phyloP scores from a whole-genome alignment of 768 basidiomycete species.

The Hydnum rufescens region DNA sequence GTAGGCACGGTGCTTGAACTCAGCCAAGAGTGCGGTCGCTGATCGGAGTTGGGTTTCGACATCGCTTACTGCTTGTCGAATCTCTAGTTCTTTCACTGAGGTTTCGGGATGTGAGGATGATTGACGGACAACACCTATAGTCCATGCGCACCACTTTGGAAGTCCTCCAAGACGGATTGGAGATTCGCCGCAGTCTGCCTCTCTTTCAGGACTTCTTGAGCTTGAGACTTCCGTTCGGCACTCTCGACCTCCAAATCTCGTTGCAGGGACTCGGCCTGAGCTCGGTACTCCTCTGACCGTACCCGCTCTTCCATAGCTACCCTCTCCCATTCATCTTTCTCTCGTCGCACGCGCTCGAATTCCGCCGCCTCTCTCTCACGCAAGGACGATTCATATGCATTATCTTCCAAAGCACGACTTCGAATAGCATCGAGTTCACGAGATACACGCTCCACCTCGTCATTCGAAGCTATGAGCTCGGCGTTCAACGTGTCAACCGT shows the following conservation, averaged over 20 bases:
- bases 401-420: slow-evolving; percentile 41
- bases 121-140: not conserved
- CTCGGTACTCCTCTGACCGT: slow-evolving; percentile 45
- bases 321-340: slow-evolving; percentile 55
- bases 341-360: slow-evolving; percentile 67
- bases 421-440: slow-evolving; percentile 51
- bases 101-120: slow-evolving; percentile 8
- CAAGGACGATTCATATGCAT: slow-evolving; percentile 42
- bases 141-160: slow-evolving; percentile 57
- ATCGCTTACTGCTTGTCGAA: slow-evolving; percentile 67
- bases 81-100: slow-evolving; percentile 75
- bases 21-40: slow-evolving; percentile 60
- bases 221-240: slow-evolving; percentile 36
- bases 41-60: slow-evolving; percentile 55
- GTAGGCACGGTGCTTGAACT: slow-evolving; percentile 73
- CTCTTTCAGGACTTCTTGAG: slow-evolving; percentile 38
- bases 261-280: slow-evolving; percentile 33
- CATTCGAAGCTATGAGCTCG: slow-evolving; percentile 58
- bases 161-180: slow-evolving; percentile 86
- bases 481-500: slow-evolving; percentile 63
- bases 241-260: slow-evolving; percentile 49
- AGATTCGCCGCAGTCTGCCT: slow-evolving; percentile 62
- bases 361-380: slow-evolving; percentile 75
- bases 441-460: slow-evolving; percentile 52
- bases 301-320: slow-evolving; percentile 46